Conservation (phyloP, 2,329 filamentous ascomycete species). For the Dendryphion nanum region DNA sequence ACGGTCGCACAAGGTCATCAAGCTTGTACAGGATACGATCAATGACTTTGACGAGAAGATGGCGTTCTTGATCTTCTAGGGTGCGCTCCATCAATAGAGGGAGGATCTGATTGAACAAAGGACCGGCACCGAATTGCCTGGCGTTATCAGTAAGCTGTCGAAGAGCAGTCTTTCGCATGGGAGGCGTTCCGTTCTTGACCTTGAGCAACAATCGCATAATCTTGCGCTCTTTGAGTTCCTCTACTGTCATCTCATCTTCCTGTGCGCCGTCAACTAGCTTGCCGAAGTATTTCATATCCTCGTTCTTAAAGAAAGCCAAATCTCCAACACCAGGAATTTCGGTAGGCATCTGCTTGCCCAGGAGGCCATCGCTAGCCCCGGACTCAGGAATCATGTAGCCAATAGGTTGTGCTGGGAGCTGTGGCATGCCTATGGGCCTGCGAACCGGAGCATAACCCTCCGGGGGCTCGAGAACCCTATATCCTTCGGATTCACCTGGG, state of each 20-base stretch:
- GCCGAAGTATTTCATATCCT: constrained; percentile 98
- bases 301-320: constrained; percentile 95
- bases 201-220: constrained; percentile 97
- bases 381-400: constrained; percentile 99
- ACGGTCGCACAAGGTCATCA: constrained; percentile 92
- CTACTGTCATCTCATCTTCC: constrained; percentile 86
- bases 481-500: constrained; percentile 85
- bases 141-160: constrained; percentile 98
- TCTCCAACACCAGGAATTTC: constrained; percentile 96
- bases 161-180: constrained; percentile 97
- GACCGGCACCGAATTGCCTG: constrained; percentile 87
- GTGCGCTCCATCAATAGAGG: constrained; percentile 98
- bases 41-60: constrained; percentile 98
- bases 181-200: constrained; percentile 98
- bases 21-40: constrained; percentile 98
- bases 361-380: constrained; percentile 69
- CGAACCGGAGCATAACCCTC: constrained; percentile 87
- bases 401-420: constrained; percentile 62
- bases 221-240: constrained; percentile 95
- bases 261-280: constrained; percentile 94
- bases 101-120: constrained; percentile 95
- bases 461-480: constrained; percentile 86
- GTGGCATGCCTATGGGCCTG: constrained; percentile 70
- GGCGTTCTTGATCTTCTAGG: constrained; percentile 94
- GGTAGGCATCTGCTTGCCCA: constrained; percentile 88